Conservation (phyloP, 768 basidiomycete genomes). For the Kwoniella botswanensis region DNA sequence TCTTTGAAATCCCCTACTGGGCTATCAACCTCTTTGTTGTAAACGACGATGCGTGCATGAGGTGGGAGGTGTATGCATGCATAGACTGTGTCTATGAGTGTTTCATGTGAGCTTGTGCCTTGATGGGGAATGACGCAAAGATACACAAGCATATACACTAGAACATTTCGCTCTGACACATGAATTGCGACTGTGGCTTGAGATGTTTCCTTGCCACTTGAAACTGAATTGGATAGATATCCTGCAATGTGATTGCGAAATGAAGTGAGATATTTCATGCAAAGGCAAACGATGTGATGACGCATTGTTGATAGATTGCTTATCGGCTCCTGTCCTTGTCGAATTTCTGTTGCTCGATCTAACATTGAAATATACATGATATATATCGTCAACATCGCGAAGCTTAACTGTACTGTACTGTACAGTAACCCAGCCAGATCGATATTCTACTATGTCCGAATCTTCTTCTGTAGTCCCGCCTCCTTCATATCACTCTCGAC, state of each 20-base stretch:
- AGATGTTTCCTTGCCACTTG: conserved; percentile 11
- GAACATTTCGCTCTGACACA: not conserved
- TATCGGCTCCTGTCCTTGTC: not conserved
- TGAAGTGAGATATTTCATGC: not conserved
- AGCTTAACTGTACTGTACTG: too few species aligned
- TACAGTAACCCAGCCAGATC: too few species aligned
- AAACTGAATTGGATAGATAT: not conserved
- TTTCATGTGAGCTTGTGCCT: not conserved
- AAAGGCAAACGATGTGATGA: not conserved
- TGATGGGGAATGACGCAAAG: conserved; percentile 10
- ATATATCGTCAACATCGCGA: too few species aligned
- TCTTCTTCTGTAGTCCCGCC: not conserved
- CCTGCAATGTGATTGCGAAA: not conserved
- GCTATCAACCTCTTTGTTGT: too few species aligned
- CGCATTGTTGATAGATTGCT: not conserved
- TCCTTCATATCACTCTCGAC: conserved; percentile 3
- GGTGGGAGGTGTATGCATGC: too few species aligned
- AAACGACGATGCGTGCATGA: too few species aligned
- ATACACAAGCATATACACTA: not conserved
- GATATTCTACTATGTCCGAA: not conserved
- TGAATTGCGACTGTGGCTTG: conserved; percentile 16
- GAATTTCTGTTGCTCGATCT: not conserved
- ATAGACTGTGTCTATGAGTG: not conserved
- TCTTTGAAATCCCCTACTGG: too few species aligned
- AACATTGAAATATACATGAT: not conserved